phyloP scores from a whole-genome alignment of 768 basidiomycete species.

The Cystobasidium tubakii region DNA sequence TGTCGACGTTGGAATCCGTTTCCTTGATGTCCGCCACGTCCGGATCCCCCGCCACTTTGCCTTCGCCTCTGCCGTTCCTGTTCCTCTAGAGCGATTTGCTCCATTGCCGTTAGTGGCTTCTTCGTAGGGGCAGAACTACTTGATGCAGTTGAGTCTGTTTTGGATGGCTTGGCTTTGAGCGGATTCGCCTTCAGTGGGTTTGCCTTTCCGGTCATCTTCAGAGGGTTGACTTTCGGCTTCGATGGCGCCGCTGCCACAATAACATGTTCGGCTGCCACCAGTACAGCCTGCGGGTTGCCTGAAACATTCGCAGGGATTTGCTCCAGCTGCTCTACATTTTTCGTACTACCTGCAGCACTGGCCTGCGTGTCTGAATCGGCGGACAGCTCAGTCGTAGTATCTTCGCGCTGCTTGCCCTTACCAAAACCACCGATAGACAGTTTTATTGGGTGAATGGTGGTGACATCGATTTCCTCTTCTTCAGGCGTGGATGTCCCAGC shows the following conservation, averaged over 20 bases:
- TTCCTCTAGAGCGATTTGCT: slow-evolving; percentile 79
- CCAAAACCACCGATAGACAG: slow-evolving; percentile 34
- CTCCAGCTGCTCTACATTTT: slow-evolving; percentile 25
- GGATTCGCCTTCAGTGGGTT: slow-evolving; percentile 55
- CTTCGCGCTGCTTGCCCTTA: slow-evolving; percentile 17
- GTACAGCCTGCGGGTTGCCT: slow-evolving; percentile 6
- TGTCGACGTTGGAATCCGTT: not conserved
- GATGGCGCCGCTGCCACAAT: slow-evolving; percentile 45
- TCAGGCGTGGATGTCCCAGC: not conserved
- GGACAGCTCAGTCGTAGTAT: not conserved
- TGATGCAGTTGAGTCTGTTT: slow-evolving; percentile 55
- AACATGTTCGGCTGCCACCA: slow-evolving; percentile 48
- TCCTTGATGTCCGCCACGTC: not conserved
- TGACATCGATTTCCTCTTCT: slow-evolving; percentile 34
- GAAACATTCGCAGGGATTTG: not conserved
- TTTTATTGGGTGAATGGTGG: slow-evolving; percentile 35
- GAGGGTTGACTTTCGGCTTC: slow-evolving; percentile 59
- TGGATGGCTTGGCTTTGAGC: slow-evolving; percentile 57
- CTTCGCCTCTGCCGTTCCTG: slow-evolving; percentile 78
- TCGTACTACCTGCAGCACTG: not conserved
- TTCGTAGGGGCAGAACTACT: slow-evolving; percentile 44
- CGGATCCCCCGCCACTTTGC: not conserved
- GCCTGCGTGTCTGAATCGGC: not conserved
- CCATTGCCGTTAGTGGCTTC: slow-evolving; percentile 70
- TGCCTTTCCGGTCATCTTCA: slow-evolving; percentile 50